Percentiles rank a stretch among this genome's conserved stretches.
These are phyloP conservation scores for Sporothrix dimorphospora DNA, from an alignment of 2,329 filamentous ascomycete genomes.

Conservation along the genomic window DNA sequence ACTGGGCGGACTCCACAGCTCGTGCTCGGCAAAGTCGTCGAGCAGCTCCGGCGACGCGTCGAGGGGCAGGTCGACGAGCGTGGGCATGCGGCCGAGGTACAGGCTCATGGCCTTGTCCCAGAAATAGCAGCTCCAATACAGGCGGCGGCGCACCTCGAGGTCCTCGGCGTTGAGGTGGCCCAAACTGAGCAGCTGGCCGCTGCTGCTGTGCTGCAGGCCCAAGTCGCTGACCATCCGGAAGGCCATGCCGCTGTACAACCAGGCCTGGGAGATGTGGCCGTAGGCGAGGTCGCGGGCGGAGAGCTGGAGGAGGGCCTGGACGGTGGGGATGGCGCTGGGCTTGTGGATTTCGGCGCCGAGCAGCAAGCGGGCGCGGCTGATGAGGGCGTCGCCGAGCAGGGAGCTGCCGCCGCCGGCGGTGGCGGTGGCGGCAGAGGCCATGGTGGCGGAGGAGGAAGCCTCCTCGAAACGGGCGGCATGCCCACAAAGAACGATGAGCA, in stretches of 20 bases:
- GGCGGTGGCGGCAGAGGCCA: too few species aligned
- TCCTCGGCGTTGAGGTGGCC: conserved; percentile 36
- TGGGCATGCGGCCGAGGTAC: conserved; percentile 37
- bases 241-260: conserved; percentile 41
- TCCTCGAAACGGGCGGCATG: conserved; percentile 37
- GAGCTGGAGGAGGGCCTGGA: conserved; percentile 39
- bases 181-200: conserved; percentile 33
- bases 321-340: conserved; percentile 39
- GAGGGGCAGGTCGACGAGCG: conserved; percentile 28
- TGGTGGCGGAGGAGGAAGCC: too few species aligned
- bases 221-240: conserved; percentile 40
- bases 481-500: conserved; percentile 38
- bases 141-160: conserved; percentile 36
- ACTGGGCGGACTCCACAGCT: conserved; percentile 32
- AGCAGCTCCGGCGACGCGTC: conserved; percentile 28
- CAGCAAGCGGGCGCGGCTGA: conserved; percentile 36
- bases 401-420: too few species aligned
- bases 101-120: conserved; percentile 40
- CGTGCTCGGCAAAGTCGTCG: conserved; percentile 34
- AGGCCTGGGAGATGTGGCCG: conserved; percentile 40
- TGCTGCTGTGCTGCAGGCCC: conserved; percentile 37
- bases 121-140: conserved; percentile 40
- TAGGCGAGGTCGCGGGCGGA: conserved; percentile 39
- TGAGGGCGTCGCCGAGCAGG: conserved; percentile 35
- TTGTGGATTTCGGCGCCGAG: conserved; percentile 38